Base-by-base conservation (phyloP, 192 early-diverging fungal species). In the Backusella tuberculispora region DNA sequence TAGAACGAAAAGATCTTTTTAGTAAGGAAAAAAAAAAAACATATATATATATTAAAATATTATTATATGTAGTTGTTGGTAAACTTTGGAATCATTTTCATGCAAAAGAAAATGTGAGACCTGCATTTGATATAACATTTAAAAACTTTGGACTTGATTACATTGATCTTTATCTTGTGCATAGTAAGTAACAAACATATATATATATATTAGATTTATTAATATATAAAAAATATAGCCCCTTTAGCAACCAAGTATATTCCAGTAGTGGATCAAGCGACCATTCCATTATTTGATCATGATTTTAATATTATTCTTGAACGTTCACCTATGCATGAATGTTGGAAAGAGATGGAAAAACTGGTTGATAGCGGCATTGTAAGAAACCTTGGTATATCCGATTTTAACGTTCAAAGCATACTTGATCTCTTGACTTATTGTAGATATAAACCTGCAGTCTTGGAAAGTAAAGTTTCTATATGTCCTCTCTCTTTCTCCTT, bases 261-360 rank as follows among this genome's bases (percentile, higher is more conserved):
- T 47, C 75, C 77, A n/a, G 75, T 77, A 14, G 63, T 66, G 13
- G 67, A 71, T 15, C 82, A 88, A 69, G 81, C 87, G 66, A 78
- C 80, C 40, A 84, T 76, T 47, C 85, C 85, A 84, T 75, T 40
- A 38, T 24, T 60, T 14, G 74, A 70, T 46, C 72, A 63, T 44
- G 64, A 64, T 9, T 46, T 66, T 15, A 81, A 81, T 45, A 77
- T 76, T 46, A 64, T 75, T 29, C 76, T 76, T 50, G 82, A 87
- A 40, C 66, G 73, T 56, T 80, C 88, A 43, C 79, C 86, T 60
- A 74, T 90, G 45, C 80, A 87, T 38, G 85, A 91, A 65, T 89
- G 88, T 10, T 95, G 92, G 92, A 67, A 78, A 66, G 91, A 83
- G 17, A 89, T 95, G 88, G 93, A 95, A 81, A 78, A 81, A 34